Evolutionary conservation across 345 rosid genomes (phyloP), one percentile per base, ranked within the genome.

Genomic region (Populus pruinosa): DNA sequence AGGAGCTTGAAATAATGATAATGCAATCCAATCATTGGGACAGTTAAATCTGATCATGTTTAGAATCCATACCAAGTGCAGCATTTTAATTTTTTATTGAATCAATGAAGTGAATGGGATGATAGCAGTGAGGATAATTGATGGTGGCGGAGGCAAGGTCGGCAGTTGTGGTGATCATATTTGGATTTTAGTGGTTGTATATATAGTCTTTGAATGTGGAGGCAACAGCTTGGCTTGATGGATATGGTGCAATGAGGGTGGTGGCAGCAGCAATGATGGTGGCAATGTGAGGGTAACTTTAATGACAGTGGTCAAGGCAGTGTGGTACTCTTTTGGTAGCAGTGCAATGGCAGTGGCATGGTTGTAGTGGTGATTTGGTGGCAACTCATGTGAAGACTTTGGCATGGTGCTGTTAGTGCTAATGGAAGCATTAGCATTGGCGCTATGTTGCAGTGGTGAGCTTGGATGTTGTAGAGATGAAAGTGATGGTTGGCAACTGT

Each of bases 391-490:
- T 33, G 36, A 65, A 35, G 43, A 49, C 79, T 29, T 18, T 1
- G 10, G 23, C 67, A 67, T 53, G 23, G 8, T 53, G 25, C 62
- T 55, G 27, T 55, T 55, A n/a, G n/a, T n/a, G 62, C 62, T 41
- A 55, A 55, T 21, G 11, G 62, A 55, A 55, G 27, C n/a, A 12
- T 20, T 5, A 38, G 53, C 36, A 47, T 21, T 56, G 55, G 67
- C 5, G 8, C 18, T 18, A 11, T 41, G 39, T 44, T 41, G 25
- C 56, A 36, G 11, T 20, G 74, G 47, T 47, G 41, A 29, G 36
- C 20, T 72, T 74, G 76, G 67, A 68, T 73, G 36, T 50, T 53
- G 41, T 69, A 25, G 63, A 44, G 49, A 74, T 79, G 66, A 35
- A 47, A 63, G 49, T 62, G 69, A 27, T 69, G 63, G 47, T 73